These are phyloP conservation scores for Daldinia sp. DNA, from an alignment of 2,329 filamentous ascomycete genomes.

Conservation along the genomic window DNA sequence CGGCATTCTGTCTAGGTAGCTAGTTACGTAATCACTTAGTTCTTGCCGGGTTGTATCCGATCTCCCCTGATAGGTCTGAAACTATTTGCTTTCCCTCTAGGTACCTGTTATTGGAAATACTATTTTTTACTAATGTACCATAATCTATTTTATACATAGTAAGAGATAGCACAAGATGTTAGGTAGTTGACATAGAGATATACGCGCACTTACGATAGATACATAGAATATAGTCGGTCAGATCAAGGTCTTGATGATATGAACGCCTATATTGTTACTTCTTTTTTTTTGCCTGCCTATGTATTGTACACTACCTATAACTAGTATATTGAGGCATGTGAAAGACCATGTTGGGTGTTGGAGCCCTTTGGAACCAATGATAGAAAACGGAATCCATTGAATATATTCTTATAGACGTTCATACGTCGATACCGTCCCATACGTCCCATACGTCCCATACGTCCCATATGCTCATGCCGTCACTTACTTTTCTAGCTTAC, in stretches of 20 bases:
- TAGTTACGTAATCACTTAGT: neutral
- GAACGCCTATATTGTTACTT: too few relatives aligned
- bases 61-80: neutral
- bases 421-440: too few relatives aligned
- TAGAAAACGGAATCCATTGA: slow-evolving; percentile 5
- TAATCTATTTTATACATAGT: slow-evolving; percentile 2
- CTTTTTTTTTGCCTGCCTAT: too few relatives aligned
- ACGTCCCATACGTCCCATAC: neutral
- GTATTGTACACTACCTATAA: neutral
- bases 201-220: neutral
- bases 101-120: slow-evolving; percentile 4
- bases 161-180: neutral
- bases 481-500: slow-evolving; percentile 3
- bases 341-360: neutral
- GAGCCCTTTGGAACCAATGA: slow-evolving; percentile 11
- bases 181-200: neutral
- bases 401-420: slow-evolving; percentile 5
- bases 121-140: neutral
- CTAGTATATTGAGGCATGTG: neutral
- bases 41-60: neutral
- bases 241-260: too few relatives aligned
- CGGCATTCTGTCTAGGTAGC: too few relatives aligned
- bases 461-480: neutral
- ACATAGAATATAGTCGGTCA: too few relatives aligned
- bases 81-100: neutral